Base-by-base conservation (phyloP, 2,329 filamentous ascomycete species). In the Pestalotiopsis sp. region DNA sequence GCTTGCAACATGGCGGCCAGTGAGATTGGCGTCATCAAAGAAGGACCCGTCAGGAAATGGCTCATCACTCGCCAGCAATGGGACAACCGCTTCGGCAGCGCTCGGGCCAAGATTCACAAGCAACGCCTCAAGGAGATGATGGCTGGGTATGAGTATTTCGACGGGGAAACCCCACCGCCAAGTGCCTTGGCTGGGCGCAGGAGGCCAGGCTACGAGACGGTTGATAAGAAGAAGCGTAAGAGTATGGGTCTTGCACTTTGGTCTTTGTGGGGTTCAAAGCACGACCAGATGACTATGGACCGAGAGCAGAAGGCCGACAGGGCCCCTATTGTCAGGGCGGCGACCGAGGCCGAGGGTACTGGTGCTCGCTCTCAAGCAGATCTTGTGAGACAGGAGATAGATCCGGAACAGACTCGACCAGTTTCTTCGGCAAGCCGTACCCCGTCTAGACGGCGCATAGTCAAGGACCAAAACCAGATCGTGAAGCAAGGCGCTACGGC, bases 191-290 rank as follows among this genome's bases (percentile, higher is more conserved):
- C 92, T 1, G 92, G 93, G 0, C 85, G 93, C 68, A 86, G 91
- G 69, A 86, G 84, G 71, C 81, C 82, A 45, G 79, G 83, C 62
- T 76, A 84, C 69, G 81, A 82, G 64, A 73, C 82, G 72, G 78
- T 84, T n/a, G 84, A 86, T 70, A 84, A 84, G 73, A 86, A 86
- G 76, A 90, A 85, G 79, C 85, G 81, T 72, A 91, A 88, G 84
- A 94, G 92, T 72, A 88, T 92, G 80, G 76, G 76, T 64, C 72
- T 98, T 78, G 89, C 91, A 2, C 82, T 98, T 72, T 98, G 95
- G 95, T 92, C 90, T 64, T 84, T 91, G 1, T 97, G 94, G 92
- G 94, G 93, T 14, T 95, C 92, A 60, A 97, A 93, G 77, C 94
- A 98, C 76, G 96, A 98, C 76, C 88, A 95, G 78, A 86, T 86